These are phyloP conservation scores for Yamadazyma atmosphaerica DNA, from an alignment of 1,139 yeast genomes.

Conservation along the genomic window DNA sequence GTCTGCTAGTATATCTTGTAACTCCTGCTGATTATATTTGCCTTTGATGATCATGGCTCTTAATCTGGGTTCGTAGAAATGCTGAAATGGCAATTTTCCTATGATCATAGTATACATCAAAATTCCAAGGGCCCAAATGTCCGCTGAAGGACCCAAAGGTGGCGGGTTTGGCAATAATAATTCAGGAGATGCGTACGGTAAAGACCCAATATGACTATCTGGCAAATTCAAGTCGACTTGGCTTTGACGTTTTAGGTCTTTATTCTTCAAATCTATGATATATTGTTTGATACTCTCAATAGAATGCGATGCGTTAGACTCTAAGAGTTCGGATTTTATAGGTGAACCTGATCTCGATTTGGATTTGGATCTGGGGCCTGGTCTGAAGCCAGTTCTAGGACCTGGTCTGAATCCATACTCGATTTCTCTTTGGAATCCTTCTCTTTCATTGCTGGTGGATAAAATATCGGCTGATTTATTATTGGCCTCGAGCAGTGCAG, in stretches of 20 bases:
- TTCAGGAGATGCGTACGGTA: constrained; percentile 94
- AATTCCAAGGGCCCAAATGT: constrained; percentile 91
- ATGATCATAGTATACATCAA: constrained; percentile 69
- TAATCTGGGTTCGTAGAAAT: constrained; percentile 75
- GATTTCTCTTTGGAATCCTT: neutral
- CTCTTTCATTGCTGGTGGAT: constrained; percentile 3
- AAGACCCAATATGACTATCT: constrained; percentile 76
- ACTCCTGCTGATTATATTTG: constrained; percentile 49
- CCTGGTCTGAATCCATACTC: constrained; percentile 3
- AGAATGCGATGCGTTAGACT: constrained; percentile 11
- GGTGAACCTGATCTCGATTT: constrained; percentile 16
- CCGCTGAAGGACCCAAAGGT: constrained; percentile 72
- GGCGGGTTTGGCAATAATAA: constrained; percentile 66
- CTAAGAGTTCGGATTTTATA: constrained; percentile 7
- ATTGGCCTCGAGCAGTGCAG: constrained; percentile 5
- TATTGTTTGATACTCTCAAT: constrained; percentile 17
- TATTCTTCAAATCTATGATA: constrained; percentile 15
- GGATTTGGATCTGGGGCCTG: constrained; percentile 27
- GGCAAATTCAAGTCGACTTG: constrained; percentile 41
- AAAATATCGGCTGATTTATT: constrained; percentile 10
- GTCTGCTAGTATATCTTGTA: constrained; percentile 35
- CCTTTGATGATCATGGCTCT: constrained; percentile 73
- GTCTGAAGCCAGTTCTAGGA: constrained; percentile 3
- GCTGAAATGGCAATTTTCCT: constrained; percentile 81
- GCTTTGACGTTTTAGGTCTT: constrained; percentile 19